Percentiles rank a stretch among this genome's conserved stretches.
Conservation (phyloP, 1,284 basidiomycete species). For the Mycosarcoma maydis region DNA sequence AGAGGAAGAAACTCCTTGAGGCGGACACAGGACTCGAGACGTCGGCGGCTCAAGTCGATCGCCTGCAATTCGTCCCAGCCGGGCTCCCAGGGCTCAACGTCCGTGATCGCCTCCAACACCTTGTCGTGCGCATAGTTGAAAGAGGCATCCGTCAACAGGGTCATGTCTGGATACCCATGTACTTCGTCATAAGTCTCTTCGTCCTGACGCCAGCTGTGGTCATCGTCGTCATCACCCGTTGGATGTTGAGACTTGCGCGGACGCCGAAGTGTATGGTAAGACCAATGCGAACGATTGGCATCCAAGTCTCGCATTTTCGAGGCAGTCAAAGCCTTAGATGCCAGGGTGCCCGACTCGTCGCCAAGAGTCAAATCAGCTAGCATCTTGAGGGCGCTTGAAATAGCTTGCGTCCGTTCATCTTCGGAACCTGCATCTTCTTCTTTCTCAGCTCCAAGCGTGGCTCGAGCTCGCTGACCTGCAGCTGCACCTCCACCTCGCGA, state of each 20-base stretch:
- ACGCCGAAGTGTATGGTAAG: conserved; percentile 31
- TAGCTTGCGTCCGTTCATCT: conserved; percentile 34
- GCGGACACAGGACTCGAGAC: conserved; percentile 86
- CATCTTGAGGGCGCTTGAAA: conserved; percentile 27
- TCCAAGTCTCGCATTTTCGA: conserved; percentile 19
- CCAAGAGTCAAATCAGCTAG: conserved; percentile 45
- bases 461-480: conserved; percentile 8
- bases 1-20: conserved; percentile 92
- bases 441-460: not conserved
- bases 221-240: conserved; percentile 4
- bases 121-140: conserved; percentile 90
- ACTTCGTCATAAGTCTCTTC: conserved; percentile 46
- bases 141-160: conserved; percentile 81
- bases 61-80: conserved; percentile 84
- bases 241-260: conserved; percentile 24
- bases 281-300: conserved; percentile 42
- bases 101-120: conserved; percentile 90
- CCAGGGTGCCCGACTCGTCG: conserved; percentile 9
- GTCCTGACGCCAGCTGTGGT: conserved; percentile 16
- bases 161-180: conserved; percentile 50
- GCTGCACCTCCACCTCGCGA: not conserved
- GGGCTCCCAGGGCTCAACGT: conserved; percentile 92
- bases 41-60: conserved; percentile 82
- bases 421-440: conserved; percentile 12
- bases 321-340: conserved; percentile 4